Percentiles rank a stretch among this genome's conserved stretches.
Conservation (phyloP, 1,284 basidiomycete genomes). For the Cryptococcus depauperatus region DNA sequence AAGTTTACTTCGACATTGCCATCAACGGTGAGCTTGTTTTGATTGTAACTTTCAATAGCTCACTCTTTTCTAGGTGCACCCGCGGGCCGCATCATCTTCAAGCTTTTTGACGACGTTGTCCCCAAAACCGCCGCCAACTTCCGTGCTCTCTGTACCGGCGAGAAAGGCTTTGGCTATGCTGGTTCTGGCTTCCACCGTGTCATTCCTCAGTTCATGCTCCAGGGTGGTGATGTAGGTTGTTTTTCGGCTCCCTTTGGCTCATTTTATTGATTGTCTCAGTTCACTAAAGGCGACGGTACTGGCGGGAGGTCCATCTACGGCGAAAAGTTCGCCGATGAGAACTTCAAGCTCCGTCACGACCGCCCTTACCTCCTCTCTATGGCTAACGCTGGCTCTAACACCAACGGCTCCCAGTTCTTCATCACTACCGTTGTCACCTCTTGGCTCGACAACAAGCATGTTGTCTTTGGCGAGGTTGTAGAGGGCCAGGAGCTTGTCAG, state of each 20-base stretch:
- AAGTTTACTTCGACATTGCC: conserved; percentile 68
- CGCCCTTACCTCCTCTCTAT: conserved; percentile 66
- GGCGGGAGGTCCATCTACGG: conserved; percentile 82
- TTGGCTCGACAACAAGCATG: conserved; percentile 62
- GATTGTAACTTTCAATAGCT: neutral
- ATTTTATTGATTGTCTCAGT: conserved; percentile 42
- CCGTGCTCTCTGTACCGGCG: conserved; percentile 84
- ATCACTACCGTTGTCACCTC: conserved; percentile 62
- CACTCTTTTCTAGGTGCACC: conserved; percentile 42
- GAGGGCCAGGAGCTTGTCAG: conserved; percentile 68
- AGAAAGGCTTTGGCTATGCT: conserved; percentile 60
- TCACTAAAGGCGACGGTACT: conserved; percentile 59
- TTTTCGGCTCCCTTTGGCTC: neutral
- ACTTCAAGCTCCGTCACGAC: conserved; percentile 70
- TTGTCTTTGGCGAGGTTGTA: conserved; percentile 80
- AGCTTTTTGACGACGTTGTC: conserved; percentile 53
- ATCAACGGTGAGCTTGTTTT: conserved; percentile 52
- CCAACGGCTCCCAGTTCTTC: conserved; percentile 61
- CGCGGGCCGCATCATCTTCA: conserved; percentile 63
- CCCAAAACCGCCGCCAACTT: conserved; percentile 78
- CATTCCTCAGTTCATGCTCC: conserved; percentile 55
- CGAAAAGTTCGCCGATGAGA: conserved; percentile 87
- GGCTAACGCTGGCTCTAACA: conserved; percentile 60
- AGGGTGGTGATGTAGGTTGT: conserved; percentile 42
- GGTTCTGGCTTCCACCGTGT: conserved; percentile 84